phyloP scores from a whole-genome alignment of 2,329 filamentous ascomycete species.

The Ophiostoma australiae region DNA sequence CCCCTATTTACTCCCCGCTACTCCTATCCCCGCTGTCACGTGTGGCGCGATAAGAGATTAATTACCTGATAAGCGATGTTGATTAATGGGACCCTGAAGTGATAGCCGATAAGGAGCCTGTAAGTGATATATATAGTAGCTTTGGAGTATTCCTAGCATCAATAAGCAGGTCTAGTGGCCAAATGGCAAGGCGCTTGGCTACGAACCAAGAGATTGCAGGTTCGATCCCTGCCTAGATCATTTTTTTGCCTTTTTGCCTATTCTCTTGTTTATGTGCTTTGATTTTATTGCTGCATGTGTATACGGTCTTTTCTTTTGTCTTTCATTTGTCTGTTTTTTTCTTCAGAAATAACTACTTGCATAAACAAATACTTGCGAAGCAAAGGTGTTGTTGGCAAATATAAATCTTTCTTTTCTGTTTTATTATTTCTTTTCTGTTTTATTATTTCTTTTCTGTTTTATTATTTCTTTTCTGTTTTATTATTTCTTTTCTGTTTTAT shows the following conservation, averaged over 20 bases:
- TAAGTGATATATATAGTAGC: background rate
- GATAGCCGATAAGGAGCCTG: background rate
- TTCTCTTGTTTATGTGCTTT: background rate
- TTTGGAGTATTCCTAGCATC: background rate
- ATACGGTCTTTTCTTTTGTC: background rate
- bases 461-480: too few species aligned
- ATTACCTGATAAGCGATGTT: background rate
- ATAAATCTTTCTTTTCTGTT: too few species aligned
- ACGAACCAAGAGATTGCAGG: conserved; percentile 39
- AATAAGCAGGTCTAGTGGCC: conserved; percentile 29
- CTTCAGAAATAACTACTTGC: too few species aligned
- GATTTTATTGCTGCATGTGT: too few species aligned
- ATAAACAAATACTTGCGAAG: too few species aligned
- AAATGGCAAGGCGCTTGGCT: conserved; percentile 38
- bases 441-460: too few species aligned
- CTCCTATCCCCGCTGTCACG: conserved; percentile 16
- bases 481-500: too few species aligned
- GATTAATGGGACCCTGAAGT: background rate
- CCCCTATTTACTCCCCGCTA: conserved; percentile 16
- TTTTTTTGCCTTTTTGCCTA: conserved; percentile 7
- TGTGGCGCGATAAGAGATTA: background rate
- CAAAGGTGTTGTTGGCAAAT: too few species aligned
- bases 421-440: too few species aligned
- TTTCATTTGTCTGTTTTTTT: too few species aligned
- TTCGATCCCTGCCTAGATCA: conserved; percentile 36